A percentile compares a stretch with the other conserved stretches of the same genome.
These are phyloP conservation scores for Hordeum marinum DNA, from an alignment of 176 grass and related monocot species.

Conservation along the genomic window DNA sequence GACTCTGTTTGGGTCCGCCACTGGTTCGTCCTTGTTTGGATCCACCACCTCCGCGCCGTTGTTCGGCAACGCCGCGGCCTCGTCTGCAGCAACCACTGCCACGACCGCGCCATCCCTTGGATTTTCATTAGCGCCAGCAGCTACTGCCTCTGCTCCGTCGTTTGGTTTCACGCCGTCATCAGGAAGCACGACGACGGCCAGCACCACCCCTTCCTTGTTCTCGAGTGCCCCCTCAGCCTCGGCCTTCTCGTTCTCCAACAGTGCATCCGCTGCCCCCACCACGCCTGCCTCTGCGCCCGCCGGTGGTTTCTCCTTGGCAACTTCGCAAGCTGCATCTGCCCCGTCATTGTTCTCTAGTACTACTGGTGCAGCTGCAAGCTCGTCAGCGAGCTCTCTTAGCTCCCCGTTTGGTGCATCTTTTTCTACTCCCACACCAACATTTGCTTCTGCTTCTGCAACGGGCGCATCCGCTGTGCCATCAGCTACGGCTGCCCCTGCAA, in stretches of 20 bases:
- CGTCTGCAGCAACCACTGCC: constrained; percentile 30
- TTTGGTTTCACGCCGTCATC: constrained; percentile 29
- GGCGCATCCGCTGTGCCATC: constrained; percentile 25
- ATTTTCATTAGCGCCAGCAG: constrained; percentile 30
- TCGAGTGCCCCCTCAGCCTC: constrained; percentile 29
- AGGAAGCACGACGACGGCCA: constrained; percentile 6
- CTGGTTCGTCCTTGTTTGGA: constrained; percentile 43
- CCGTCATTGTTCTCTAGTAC: constrained; percentile 36
- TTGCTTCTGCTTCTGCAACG: constrained; percentile 25
- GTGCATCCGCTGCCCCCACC: constrained; percentile 17
- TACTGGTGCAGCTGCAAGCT: constrained; percentile 24
- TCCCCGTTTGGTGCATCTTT: constrained; percentile 45
- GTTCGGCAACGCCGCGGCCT: constrained; percentile 8
- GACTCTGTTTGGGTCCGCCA: constrained; percentile 29
- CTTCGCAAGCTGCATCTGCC: constrained; percentile 43
- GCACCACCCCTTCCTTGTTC: constrained; percentile 31
- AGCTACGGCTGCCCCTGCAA: constrained; percentile 26
- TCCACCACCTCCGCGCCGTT: constrained; percentile 34
- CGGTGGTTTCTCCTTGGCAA: constrained; percentile 46
- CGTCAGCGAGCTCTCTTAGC: constrained; percentile 24
- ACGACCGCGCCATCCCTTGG: constrained; percentile 15
- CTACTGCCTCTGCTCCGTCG: constrained; percentile 17
- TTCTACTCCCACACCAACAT: constrained; percentile 28
- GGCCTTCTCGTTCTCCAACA: constrained; percentile 37
- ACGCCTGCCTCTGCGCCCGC: constrained; percentile 23